Conservation (phyloP, 2,329 filamentous ascomycete species). For the Cordyceps farinosa region DNA sequence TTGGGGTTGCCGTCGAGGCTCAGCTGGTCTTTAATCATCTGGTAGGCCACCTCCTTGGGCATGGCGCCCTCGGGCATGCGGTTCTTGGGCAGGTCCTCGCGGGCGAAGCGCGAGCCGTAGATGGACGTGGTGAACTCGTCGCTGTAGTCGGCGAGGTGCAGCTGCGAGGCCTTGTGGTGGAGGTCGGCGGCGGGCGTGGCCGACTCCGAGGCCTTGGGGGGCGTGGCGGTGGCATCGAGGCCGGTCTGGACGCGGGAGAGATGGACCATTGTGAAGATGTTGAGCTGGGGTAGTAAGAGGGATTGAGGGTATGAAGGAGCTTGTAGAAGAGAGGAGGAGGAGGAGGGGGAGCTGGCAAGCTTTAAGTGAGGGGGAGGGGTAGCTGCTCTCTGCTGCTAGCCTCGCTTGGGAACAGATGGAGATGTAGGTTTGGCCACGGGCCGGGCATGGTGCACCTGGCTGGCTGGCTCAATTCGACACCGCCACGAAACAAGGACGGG, state of each 20-base stretch:
- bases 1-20: conserved; percentile 89
- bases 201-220: neutral
- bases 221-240: neutral
- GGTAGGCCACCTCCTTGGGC: conserved; percentile 89
- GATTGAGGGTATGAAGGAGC: too few relatives aligned
- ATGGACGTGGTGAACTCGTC: conserved; percentile 72
- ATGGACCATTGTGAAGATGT: conserved; percentile 12
- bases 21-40: conserved; percentile 93
- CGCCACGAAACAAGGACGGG: neutral
- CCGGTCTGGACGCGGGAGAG: conserved; percentile 16
- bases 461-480: conserved; percentile 4
- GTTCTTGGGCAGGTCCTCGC: conserved; percentile 71
- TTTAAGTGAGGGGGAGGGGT: conserved; percentile 3
- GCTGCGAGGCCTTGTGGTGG: conserved; percentile 39
- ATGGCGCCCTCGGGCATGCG: conserved; percentile 90
- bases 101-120: conserved; percentile 83
- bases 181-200: conserved; percentile 25
- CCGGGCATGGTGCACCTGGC: neutral
- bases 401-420: too few relatives aligned
- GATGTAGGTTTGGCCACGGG: neutral
- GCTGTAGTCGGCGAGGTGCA: conserved; percentile 48
- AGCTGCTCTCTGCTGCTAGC: neutral
- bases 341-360: neutral
- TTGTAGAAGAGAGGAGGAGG: neutral
- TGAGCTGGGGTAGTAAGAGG: neutral